These are phyloP conservation scores for Chrysanthemum lavandulifolium DNA, from an alignment of 129 eudicot genomes.

Conservation along the genomic window DNA sequence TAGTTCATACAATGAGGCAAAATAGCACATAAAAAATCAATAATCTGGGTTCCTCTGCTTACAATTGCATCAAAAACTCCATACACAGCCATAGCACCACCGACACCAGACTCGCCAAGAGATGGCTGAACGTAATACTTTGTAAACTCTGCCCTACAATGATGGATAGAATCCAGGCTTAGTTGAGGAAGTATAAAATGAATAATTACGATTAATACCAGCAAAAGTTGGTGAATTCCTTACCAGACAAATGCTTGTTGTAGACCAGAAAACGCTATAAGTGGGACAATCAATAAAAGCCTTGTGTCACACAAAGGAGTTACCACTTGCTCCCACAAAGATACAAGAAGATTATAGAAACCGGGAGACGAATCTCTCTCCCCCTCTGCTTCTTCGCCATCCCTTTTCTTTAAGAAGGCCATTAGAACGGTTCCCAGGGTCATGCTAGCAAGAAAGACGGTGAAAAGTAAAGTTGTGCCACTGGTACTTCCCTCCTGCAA, in stretches of 20 bases:
- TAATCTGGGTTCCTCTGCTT: conserved; percentile 35
- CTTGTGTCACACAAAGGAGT: conserved; percentile 66
- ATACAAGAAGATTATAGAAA: conserved; percentile 40
- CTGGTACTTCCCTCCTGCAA: conserved; percentile 89
- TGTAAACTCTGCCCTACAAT: conserved; percentile 84
- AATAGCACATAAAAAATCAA: neutral
- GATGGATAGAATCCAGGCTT: conserved; percentile 9
- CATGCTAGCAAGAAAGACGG: conserved; percentile 78
- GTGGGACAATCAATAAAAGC: conserved; percentile 82
- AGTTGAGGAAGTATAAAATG: conserved; percentile 19
- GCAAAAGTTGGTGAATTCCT: conserved; percentile 17
- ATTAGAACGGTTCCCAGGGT: conserved; percentile 80
- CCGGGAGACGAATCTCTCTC: conserved; percentile 40
- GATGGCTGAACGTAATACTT: conserved; percentile 75
- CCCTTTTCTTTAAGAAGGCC: conserved; percentile 83
- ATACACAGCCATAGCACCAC: conserved; percentile 94
- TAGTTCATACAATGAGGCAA: neutral
- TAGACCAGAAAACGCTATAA: conserved; percentile 88
- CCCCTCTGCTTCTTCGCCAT: conserved; percentile 54
- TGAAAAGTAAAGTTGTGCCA: conserved; percentile 75
- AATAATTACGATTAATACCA: conserved; percentile 8
- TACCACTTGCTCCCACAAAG: conserved; percentile 53
- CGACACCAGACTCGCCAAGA: conserved; percentile 93
- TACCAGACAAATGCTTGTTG: conserved; percentile 99
- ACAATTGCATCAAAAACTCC: conserved; percentile 94